A percentile compares a stretch with the other conserved stretches of the same genome.
These are phyloP conservation scores for Monosporascus ibericus DNA, from an alignment of 2,329 filamentous ascomycete genomes.

Conservation along the genomic window DNA sequence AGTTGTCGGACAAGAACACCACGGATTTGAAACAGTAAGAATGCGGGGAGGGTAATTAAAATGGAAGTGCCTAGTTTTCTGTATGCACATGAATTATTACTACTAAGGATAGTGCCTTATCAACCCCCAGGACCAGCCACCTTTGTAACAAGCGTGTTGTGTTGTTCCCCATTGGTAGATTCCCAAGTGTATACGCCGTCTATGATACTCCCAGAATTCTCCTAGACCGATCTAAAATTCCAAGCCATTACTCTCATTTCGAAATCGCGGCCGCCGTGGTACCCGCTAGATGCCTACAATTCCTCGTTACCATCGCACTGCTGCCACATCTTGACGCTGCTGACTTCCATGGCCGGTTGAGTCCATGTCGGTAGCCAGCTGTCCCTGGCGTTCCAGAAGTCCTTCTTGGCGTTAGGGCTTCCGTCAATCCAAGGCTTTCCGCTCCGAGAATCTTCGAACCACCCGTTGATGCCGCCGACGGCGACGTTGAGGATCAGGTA, in stretches of 20 bases:
- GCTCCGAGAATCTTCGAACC: constrained; percentile 68
- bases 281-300: constrained; percentile 25
- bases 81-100: too few relatives aligned
- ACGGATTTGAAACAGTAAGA: too few relatives aligned
- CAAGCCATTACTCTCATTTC: not conserved
- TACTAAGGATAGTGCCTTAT: too few relatives aligned
- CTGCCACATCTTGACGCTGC: constrained; percentile 65
- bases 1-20: too few relatives aligned
- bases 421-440: constrained; percentile 76
- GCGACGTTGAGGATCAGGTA: constrained; percentile 72
- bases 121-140: too few relatives aligned
- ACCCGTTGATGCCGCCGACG: constrained; percentile 74
- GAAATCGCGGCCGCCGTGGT: not conserved
- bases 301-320: constrained; percentile 59
- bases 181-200: too few relatives aligned
- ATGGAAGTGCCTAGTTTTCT: too few relatives aligned
- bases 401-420: constrained; percentile 59
- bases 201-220: too few relatives aligned
- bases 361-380: constrained; percentile 69
- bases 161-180: too few relatives aligned
- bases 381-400: constrained; percentile 68
- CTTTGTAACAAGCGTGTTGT: too few relatives aligned
- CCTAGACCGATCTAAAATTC: too few relatives aligned
- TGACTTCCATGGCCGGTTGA: constrained; percentile 60
- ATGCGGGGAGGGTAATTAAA: too few relatives aligned